Evolutionary conservation across 306 rosid species (phyloP).

Genomic region (Quercus cerris): DNA sequence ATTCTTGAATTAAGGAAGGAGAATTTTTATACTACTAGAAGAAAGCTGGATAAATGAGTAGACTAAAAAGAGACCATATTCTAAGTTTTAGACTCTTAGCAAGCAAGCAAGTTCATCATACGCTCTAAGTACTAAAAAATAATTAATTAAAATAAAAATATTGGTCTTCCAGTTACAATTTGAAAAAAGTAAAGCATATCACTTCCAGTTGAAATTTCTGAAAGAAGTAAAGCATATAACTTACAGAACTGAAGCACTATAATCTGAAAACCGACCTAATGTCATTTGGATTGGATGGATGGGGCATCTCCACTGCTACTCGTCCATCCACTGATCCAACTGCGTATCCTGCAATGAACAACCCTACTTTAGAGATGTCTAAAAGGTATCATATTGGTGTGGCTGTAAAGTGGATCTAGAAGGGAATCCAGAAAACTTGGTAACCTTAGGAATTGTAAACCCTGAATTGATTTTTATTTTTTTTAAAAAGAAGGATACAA

Average conservation of each 20-base stretch:
- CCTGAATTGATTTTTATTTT: background rate
- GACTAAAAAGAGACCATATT: background rate
- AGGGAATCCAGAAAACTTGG: background rate
- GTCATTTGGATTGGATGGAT: constrained; percentile 49
- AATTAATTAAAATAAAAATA: background rate
- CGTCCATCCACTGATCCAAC: constrained; percentile 94
- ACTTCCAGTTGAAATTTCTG: background rate
- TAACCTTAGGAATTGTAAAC: background rate
- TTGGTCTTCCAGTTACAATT: background rate
- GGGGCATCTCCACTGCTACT: constrained; percentile 62
- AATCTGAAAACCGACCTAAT: constrained; percentile 48
- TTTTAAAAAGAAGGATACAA: background rate
- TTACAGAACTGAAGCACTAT: background rate
- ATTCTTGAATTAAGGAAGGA: background rate
- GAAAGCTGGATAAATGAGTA: background rate
- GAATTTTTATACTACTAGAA: background rate
- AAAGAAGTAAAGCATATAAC: background rate
- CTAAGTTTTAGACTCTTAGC: constrained; percentile 12
- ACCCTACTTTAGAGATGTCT: constrained; percentile 4
- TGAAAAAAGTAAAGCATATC: background rate
- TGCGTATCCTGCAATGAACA: constrained; percentile 64
- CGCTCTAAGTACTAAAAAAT: background rate
- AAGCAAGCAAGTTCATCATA: constrained; percentile 8
- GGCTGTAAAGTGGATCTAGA: background rate
- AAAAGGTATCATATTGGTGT: background rate